phyloP scores from a whole-genome alignment of 1,284 basidiomycete species.

The Taiwanofungus camphoratus region DNA sequence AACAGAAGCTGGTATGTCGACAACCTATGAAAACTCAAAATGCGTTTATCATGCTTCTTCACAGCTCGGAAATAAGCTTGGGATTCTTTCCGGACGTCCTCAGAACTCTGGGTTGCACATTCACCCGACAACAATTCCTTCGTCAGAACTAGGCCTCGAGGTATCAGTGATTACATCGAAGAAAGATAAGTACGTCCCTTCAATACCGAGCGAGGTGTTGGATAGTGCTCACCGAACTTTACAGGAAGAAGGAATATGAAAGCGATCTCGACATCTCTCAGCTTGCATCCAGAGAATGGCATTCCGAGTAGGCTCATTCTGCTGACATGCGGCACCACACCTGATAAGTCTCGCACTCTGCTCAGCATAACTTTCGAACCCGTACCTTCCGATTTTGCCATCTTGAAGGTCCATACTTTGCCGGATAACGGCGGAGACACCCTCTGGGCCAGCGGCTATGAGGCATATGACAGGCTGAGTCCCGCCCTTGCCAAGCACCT shows the following conservation, averaged over 20 bases:
- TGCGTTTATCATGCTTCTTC: neutral
- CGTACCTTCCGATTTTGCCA: conserved; percentile 62
- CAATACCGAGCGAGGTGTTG: neutral
- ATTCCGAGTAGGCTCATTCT: conserved; percentile 36
- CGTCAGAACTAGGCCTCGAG: conserved; percentile 42
- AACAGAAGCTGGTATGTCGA: conserved; percentile 30
- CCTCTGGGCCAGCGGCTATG: conserved; percentile 47
- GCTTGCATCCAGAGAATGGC: conserved; percentile 41
- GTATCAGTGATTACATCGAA: conserved; percentile 42
- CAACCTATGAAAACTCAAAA: neutral
- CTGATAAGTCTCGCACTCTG: neutral
- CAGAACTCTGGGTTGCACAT: conserved; percentile 49
- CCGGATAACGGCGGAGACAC: conserved; percentile 39
- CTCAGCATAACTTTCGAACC: conserved; percentile 62
- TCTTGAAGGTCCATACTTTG: conserved; percentile 54
- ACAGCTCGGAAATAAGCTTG: conserved; percentile 41
- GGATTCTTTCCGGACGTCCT: conserved; percentile 54
- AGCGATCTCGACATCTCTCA: conserved; percentile 6
- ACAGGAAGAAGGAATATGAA: conserved; percentile 1
- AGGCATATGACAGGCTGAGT: conserved; percentile 59
- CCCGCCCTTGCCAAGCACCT: conserved; percentile 51
- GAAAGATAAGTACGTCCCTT: conserved; percentile 22
- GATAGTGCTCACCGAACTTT: neutral
- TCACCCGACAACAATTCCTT: conserved; percentile 58
- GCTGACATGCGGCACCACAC: too few relatives aligned